Percentiles rank a stretch among this genome's conserved stretches.
Evolutionary conservation across 1,284 basidiomycete genomes (phyloP).

Genomic region (Boletus mariae): DNA sequence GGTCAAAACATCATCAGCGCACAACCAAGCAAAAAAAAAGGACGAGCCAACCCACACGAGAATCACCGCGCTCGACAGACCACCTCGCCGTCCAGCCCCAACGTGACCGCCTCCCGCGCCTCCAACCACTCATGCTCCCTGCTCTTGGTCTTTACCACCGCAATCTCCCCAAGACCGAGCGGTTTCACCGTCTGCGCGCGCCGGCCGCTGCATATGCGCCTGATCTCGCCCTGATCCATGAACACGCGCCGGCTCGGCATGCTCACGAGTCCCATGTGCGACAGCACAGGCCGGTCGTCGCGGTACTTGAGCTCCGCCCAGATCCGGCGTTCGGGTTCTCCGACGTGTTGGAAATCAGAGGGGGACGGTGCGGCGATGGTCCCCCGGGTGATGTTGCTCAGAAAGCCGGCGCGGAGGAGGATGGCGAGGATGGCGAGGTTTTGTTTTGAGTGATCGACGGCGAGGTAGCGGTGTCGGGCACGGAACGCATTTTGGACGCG

Average conservation of each 20-base stretch:
- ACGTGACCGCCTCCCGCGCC: conserved; percentile 53
- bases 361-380: conserved; percentile 68
- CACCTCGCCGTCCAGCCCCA: conserved; percentile 67
- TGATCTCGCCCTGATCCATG: conserved; percentile 70
- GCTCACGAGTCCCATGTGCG: conserved; percentile 37
- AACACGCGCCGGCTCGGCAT: conserved; percentile 49
- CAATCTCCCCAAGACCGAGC: conserved; percentile 82
- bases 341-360: conserved; percentile 49
- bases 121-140: conserved; percentile 66
- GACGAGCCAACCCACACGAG: not conserved
- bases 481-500: conserved; percentile 87
- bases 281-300: conserved; percentile 78
- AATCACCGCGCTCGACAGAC: conserved; percentile 67
- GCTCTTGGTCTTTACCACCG: conserved; percentile 68
- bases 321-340: conserved; percentile 65
- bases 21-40: not conserved
- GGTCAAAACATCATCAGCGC: not conserved
- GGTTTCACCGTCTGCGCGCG: conserved; percentile 71
- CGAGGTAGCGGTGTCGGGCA: conserved; percentile 70
- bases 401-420: conserved; percentile 82
- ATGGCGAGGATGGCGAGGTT: conserved; percentile 82
- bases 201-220: conserved; percentile 70
- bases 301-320: conserved; percentile 92
- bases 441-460: conserved; percentile 76
- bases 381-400: conserved; percentile 78